Evolutionary conservation across 2,329 filamentous ascomycete species (phyloP), one percentile per base, ranked within the genome.

Genomic region (Aspergillus fumigatus): DNA sequence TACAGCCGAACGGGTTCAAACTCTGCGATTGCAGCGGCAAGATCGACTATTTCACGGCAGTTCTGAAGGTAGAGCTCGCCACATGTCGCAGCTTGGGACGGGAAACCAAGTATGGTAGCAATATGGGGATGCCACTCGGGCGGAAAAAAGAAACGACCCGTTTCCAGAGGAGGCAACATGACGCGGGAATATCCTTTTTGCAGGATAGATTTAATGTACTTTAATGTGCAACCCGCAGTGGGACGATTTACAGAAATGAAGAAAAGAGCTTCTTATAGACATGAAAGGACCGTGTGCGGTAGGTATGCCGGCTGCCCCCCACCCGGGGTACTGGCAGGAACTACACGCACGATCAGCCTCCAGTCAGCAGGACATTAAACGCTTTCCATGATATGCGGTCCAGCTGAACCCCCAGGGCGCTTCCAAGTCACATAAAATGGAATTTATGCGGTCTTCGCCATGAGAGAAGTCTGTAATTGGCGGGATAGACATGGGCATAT

Each of bases 1-100:
- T 64, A 62, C 26, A 69, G 48, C 8, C 58, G 61, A 14, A 69
- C 63, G 0, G 61, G 63, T 35, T 69, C 67, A 25, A 69, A 68
- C 1, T 51, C 55, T 0, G 65, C 49, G 25, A 67, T 64, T 0
- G 56, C 40, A 8, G 57, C 54, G 1, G 61, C 65, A 27, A 66
- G 56, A 14, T 59, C 48, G 14, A 54, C 48, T 19, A 66, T 53
- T 25, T 65, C 62, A 3, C 43, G 43, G 32, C 61, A 63, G 9
- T 55, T 40, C 14, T 51, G 47, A 21, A 58, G 50, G 45, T 23
- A 55, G 26, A 48, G 56, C 53, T 48, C 55, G 25, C 23, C 50
- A 49, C 26, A 57, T 48, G 58, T 52, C 9, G 61, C 59, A 4
- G 54, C 55, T 49, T 49, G 43, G 11, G 53, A 59, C 17, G 57